phyloP scores from a whole-genome alignment of 805 yeast species.

The Kazachstania viticola region DNA sequence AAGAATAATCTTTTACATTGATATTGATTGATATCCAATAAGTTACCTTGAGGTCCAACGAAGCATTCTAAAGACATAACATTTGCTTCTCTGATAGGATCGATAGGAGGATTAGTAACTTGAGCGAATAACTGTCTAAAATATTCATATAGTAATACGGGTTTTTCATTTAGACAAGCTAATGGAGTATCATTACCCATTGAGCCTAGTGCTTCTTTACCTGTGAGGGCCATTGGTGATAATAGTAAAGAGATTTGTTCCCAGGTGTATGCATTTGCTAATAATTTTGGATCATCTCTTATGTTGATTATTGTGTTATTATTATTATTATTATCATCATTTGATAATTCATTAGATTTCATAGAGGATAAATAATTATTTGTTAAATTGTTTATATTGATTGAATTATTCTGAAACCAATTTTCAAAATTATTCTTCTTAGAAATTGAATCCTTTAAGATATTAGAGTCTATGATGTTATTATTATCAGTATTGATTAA shows the following conservation, averaged over 20 bases:
- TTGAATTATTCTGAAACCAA: slow-evolving; percentile 68
- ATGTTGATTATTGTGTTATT: neutral
- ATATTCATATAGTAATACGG: slow-evolving; percentile 81
- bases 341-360: too few species aligned
- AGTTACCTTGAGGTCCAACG: slow-evolving; percentile 93
- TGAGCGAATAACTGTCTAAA: slow-evolving; percentile 95
- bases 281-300: slow-evolving; percentile 71
- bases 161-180: slow-evolving; percentile 90
- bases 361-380: neutral
- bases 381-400: slow-evolving; percentile 68
- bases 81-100: slow-evolving; percentile 91
- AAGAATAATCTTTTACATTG: slow-evolving; percentile 85
- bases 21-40: slow-evolving; percentile 80
- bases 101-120: slow-evolving; percentile 97
- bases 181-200: slow-evolving; percentile 97
- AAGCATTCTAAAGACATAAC: slow-evolving; percentile 97
- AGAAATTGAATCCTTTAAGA: slow-evolving; percentile 70
- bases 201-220: slow-evolving; percentile 91
- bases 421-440: slow-evolving; percentile 82
- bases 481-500: slow-evolving; percentile 91
- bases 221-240: slow-evolving; percentile 88
- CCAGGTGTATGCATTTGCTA: slow-evolving; percentile 87
- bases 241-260: slow-evolving; percentile 77
- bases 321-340: neutral
- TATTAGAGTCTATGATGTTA: slow-evolving; percentile 84